phyloP scores from a whole-genome alignment of 2,329 filamentous ascomycete species.

The Claviceps sp. region DNA sequence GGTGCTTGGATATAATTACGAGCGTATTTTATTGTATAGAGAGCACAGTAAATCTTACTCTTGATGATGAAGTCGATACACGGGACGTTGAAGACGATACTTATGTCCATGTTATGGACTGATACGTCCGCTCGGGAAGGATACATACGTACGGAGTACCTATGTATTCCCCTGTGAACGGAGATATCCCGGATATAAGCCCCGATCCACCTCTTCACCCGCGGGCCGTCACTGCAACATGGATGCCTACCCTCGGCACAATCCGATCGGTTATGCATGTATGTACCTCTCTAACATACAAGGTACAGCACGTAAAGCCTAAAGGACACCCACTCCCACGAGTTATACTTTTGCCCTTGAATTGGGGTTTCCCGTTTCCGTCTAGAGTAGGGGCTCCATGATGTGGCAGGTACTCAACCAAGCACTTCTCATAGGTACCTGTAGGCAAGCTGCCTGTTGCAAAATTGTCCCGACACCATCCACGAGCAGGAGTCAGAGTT shows the following conservation, averaged over 20 bases:
- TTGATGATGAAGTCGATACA: background rate
- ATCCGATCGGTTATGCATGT: background rate
- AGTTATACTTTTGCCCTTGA: too few species aligned
- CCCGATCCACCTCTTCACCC: too few species aligned
- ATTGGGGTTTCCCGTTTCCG: background rate
- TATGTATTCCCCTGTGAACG: too few species aligned
- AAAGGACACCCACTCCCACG: too few species aligned
- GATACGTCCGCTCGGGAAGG: too few species aligned
- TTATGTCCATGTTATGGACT: too few species aligned
- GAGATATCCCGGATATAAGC: too few species aligned
- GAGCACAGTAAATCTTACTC: background rate
- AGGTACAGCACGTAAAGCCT: too few species aligned
- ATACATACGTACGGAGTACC: too few species aligned
- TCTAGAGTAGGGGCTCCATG: background rate
- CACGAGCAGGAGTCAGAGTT: background rate
- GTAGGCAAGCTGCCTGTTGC: conserved; percentile 3
- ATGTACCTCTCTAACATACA: too few species aligned
- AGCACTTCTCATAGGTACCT: background rate
- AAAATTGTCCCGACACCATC: background rate
- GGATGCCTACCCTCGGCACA: conserved; percentile 4
- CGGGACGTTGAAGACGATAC: too few species aligned
- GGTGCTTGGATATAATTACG: background rate
- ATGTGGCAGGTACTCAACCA: background rate
- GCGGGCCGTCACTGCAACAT: too few species aligned
- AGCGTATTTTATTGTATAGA: background rate